Evolutionary conservation across 2,329 filamentous ascomycete species (phyloP).

Genomic region (Penicillium corylophilum): DNA sequence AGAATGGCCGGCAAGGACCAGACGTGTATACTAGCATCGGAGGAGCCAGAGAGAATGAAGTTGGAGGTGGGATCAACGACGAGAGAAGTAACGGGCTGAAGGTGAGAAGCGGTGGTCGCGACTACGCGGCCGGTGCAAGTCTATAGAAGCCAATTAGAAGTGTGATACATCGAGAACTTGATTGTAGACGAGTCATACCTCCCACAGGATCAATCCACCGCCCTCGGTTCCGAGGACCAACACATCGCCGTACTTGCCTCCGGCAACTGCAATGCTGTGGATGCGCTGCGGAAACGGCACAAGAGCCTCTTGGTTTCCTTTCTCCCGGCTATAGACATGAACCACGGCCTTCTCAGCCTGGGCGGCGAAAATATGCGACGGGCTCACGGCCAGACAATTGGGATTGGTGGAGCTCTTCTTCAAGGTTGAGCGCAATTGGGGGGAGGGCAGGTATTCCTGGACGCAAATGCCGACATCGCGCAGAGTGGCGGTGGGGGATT

Average conservation of each 20-base stretch:
- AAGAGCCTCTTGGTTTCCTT: slow-evolving; percentile 82
- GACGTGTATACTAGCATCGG: slow-evolving; percentile 84
- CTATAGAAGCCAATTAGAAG: slow-evolving; percentile 20
- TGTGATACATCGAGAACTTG: slow-evolving; percentile 1
- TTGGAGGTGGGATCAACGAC: slow-evolving; percentile 64
- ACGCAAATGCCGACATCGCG: slow-evolving; percentile 86
- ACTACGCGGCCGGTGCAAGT: slow-evolving; percentile 47
- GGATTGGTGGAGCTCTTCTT: slow-evolving; percentile 86
- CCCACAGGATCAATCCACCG: slow-evolving; percentile 87
- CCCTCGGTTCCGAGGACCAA: slow-evolving; percentile 79
- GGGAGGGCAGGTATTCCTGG: slow-evolving; percentile 76
- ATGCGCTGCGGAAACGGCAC: slow-evolving; percentile 88
- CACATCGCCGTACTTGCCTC: slow-evolving; percentile 59
- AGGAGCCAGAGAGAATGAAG: slow-evolving; percentile 47
- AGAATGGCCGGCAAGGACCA: slow-evolving; percentile 81
- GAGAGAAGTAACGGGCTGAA: slow-evolving; percentile 66
- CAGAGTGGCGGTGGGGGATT: slow-evolving; percentile 47
- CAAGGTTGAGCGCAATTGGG: slow-evolving; percentile 72
- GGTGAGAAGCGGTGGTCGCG: slow-evolving; percentile 44
- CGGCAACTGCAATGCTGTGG: slow-evolving; percentile 70
- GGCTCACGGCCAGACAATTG: slow-evolving; percentile 76
- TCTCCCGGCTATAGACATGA: slow-evolving; percentile 83
- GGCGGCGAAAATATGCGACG: slow-evolving; percentile 83
- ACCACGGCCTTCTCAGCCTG: slow-evolving; percentile 90
- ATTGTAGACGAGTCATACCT: slow-evolving; percentile 58